A percentile compares a stretch with the other conserved stretches of the same genome.
Conservation (phyloP, 495 filamentous ascomycete genomes). For the Amniculicola lignicola region DNA sequence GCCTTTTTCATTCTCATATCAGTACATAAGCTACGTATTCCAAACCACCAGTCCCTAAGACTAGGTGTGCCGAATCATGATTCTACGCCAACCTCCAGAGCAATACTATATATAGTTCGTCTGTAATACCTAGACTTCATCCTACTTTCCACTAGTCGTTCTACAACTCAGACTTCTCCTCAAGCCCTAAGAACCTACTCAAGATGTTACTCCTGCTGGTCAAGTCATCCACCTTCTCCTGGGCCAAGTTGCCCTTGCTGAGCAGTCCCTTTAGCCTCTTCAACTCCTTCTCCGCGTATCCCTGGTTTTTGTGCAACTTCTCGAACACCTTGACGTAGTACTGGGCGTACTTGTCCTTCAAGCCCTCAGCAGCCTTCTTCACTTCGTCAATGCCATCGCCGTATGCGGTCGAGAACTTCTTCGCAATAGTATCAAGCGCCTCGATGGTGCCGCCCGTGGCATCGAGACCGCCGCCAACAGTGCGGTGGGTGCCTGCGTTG, state of each 20-base stretch:
- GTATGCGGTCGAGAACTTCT: conserved; percentile 34
- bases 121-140: neutral
- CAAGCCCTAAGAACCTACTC: conserved; percentile 60
- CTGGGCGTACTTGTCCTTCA: conserved; percentile 80
- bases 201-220: conserved; percentile 85
- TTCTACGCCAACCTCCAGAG: neutral
- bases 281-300: conserved; percentile 83
- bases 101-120: too few relatives aligned
- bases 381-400: conserved; percentile 31
- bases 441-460: conserved; percentile 77
- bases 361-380: conserved; percentile 62
- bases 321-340: conserved; percentile 91
- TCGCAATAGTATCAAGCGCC: conserved; percentile 68
- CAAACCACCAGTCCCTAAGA: neutral
- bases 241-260: conserved; percentile 78
- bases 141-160: neutral
- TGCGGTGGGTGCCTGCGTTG: conserved; percentile 84
- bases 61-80: neutral
- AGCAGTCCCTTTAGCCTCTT: conserved; percentile 73
- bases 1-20: conserved; percentile 26
- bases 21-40: conserved; percentile 16
- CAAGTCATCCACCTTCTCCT: conserved; percentile 86
- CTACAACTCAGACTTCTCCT: conserved; percentile 37
- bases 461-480: conserved; percentile 76
- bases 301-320: conserved; percentile 73